Percentiles rank a stretch among this genome's conserved stretches.
Conservation (phyloP, 2,329 filamentous ascomycete genomes). For the Beauveria sp. region DNA sequence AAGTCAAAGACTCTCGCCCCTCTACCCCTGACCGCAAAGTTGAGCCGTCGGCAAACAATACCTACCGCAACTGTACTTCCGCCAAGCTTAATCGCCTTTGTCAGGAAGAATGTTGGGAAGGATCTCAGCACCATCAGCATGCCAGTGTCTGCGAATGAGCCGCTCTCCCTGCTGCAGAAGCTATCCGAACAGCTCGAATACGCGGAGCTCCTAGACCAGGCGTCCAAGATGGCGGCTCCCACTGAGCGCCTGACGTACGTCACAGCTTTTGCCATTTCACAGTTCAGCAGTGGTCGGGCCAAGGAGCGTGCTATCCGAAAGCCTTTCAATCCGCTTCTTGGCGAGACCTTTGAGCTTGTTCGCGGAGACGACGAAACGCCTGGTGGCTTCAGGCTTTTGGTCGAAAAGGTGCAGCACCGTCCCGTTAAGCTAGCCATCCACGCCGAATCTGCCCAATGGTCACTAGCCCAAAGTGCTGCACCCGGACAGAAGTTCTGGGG, state of each 20-base stretch:
- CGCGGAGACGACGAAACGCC: slow-evolving; percentile 68
- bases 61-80: slow-evolving; percentile 68
- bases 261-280: slow-evolving; percentile 82
- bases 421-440: slow-evolving; percentile 91
- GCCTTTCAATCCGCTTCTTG: slow-evolving; percentile 93
- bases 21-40: slow-evolving; percentile 59
- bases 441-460: slow-evolving; percentile 80
- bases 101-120: slow-evolving; percentile 96
- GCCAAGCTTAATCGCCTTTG: slow-evolving; percentile 85
- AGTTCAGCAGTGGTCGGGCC: slow-evolving; percentile 72
- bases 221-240: slow-evolving; percentile 52
- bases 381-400: slow-evolving; percentile 78
- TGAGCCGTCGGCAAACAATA: slow-evolving; percentile 63
- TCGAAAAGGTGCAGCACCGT: slow-evolving; percentile 90
- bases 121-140: slow-evolving; percentile 94
- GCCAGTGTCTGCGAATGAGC: slow-evolving; percentile 95
- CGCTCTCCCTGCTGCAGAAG: slow-evolving; percentile 78
- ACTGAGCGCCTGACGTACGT: slow-evolving; percentile 74
- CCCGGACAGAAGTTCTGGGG: slow-evolving; percentile 98
- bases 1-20: slow-evolving; percentile 71
- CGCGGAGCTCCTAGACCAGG: slow-evolving; percentile 71
- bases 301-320: slow-evolving; percentile 92
- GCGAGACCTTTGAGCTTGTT: slow-evolving; percentile 90
- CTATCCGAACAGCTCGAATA: slow-evolving; percentile 90
- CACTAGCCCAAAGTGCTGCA: slow-evolving; percentile 75